These are phyloP conservation scores for Epichloe brachyelytri DNA, from an alignment of 2,329 filamentous ascomycete genomes.

Conservation along the genomic window DNA sequence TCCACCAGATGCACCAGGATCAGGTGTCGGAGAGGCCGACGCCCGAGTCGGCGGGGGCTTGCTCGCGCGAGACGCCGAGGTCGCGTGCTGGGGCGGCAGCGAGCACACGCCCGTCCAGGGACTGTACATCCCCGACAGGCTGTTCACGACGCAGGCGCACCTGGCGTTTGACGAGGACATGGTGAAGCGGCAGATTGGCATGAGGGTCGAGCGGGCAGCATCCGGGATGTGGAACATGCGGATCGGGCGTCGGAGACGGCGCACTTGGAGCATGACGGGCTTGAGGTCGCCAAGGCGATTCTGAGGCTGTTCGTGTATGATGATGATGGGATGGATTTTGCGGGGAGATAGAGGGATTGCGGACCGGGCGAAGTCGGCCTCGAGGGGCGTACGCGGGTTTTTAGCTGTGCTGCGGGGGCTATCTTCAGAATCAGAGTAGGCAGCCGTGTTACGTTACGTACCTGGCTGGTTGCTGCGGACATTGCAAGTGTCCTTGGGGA, in stretches of 20 bases:
- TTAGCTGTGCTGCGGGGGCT: no score
- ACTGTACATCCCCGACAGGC: constrained; percentile 50
- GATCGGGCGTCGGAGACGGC: constrained; percentile 50
- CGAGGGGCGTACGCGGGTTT: no score
- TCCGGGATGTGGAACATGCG: constrained; percentile 50
- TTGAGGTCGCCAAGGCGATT: constrained; percentile 53
- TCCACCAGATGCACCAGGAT: constrained; percentile 27
- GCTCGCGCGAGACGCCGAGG: constrained; percentile 24
- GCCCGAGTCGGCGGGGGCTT: constrained; percentile 30
- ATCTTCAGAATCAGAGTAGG: no score
- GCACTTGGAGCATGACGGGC: constrained; percentile 53
- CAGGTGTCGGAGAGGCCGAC: constrained; percentile 52
- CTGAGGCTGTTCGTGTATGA: constrained; percentile 42
- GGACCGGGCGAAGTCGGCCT: no score
- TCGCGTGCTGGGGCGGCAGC: constrained; percentile 48
- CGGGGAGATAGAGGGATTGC: not conserved
- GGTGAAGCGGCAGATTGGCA: constrained; percentile 48
- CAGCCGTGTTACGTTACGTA: no score
- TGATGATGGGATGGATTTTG: constrained; percentile 21
- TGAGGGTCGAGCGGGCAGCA: constrained; percentile 45
- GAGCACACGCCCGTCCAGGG: constrained; percentile 57
- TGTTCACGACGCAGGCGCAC: constrained; percentile 69
- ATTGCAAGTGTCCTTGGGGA: no score
- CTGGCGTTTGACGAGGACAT: constrained; percentile 63
- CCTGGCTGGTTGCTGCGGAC: no score